Percentiles rank a stretch among this genome's conserved stretches.
phyloP scores from a whole-genome alignment of 2,329 filamentous ascomycete species.

The Amphichorda felina region DNA sequence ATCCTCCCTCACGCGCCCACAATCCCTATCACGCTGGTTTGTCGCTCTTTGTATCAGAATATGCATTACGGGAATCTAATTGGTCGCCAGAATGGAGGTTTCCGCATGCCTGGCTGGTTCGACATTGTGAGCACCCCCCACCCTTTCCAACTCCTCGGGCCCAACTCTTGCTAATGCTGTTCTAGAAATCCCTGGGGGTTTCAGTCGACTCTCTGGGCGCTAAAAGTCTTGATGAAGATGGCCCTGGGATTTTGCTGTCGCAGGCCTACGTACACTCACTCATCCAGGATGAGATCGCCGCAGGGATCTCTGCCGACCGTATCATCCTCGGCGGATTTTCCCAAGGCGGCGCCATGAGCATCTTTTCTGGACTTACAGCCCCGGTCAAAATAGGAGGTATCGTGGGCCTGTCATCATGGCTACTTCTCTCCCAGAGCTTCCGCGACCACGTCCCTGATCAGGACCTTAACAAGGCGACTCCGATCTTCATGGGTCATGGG shows the following conservation, averaged over 20 bases:
- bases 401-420: slow-evolving; percentile 72
- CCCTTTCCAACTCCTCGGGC: background rate
- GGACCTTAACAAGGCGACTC: slow-evolving; percentile 52
- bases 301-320: slow-evolving; percentile 69
- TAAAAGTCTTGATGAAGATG: slow-evolving; percentile 40
- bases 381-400: slow-evolving; percentile 72
- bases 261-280: slow-evolving; percentile 67
- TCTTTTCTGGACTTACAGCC: slow-evolving; percentile 69
- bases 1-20: slow-evolving; percentile 82
- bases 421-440: slow-evolving; percentile 49
- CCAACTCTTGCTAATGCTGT: slow-evolving; percentile 1
- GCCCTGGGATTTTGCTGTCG: slow-evolving; percentile 60
- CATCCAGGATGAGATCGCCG: slow-evolving; percentile 68
- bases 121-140: slow-evolving; percentile 47
- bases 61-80: background rate
- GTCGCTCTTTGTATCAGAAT: slow-evolving; percentile 5
- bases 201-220: slow-evolving; percentile 15
- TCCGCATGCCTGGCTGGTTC: slow-evolving; percentile 81
- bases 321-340: slow-evolving; percentile 82
- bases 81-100: slow-evolving; percentile 53
- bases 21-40: slow-evolving; percentile 65
- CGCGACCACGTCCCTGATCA: slow-evolving; percentile 20
- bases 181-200: slow-evolving; percentile 20
- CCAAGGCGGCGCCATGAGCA: slow-evolving; percentile 77
- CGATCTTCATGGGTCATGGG: slow-evolving; percentile 87